These are phyloP conservation scores for Nitzschia sp. DNA, from an alignment of 108 stramenopile species.

Conservation along the genomic window DNA sequence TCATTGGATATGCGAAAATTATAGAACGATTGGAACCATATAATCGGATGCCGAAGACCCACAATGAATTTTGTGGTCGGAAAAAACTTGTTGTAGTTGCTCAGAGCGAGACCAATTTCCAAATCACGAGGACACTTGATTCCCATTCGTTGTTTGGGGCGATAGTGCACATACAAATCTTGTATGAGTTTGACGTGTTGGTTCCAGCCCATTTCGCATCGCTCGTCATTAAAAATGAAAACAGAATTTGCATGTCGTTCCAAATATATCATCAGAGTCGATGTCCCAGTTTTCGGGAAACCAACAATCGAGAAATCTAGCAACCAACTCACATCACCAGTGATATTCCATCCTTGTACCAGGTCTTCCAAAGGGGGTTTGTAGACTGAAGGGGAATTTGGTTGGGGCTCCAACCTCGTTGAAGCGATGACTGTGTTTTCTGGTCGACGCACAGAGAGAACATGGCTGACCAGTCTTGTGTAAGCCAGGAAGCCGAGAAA, in stretches of 20 bases:
- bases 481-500: no score
- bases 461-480: no score
- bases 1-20: conserved; percentile 68
- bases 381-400: neutral
- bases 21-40: conserved; percentile 77
- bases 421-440: no score
- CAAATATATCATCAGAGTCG: conserved; percentile 61
- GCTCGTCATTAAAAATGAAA: conserved; percentile 46
- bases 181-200: conserved; percentile 38
- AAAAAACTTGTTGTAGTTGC: conserved; percentile 42
- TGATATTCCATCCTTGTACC: conserved; percentile 44
- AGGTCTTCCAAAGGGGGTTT: conserved; percentile 30
- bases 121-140: conserved; percentile 58
- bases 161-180: conserved; percentile 34
- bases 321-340: conserved; percentile 41
- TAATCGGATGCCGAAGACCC: conserved; percentile 69
- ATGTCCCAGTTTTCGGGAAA: conserved; percentile 78
- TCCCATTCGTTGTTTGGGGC: conserved; percentile 22
- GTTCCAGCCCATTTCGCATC: conserved; percentile 47
- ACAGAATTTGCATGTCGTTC: conserved; percentile 27
- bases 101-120: conserved; percentile 35
- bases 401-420: no score
- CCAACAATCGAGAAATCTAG: conserved; percentile 79
- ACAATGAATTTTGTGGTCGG: conserved; percentile 67
- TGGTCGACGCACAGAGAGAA: no score